Base-by-base conservation (phyloP, 2,329 filamentous ascomycete species). In the Paecilomyces niveus region DNA sequence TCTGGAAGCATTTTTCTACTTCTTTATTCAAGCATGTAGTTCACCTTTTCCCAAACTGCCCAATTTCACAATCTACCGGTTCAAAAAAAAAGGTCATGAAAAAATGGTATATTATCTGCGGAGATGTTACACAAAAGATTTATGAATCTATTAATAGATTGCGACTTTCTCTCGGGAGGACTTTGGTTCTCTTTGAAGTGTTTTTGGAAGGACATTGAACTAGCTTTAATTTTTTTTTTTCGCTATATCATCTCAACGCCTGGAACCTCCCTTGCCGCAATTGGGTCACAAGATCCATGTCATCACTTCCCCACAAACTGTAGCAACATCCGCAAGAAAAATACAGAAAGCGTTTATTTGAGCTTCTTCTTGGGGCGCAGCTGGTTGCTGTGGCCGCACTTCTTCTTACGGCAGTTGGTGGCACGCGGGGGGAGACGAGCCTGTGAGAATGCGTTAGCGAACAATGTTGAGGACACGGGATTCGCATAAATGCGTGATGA, bases 291-390 rank as follows among this genome's bases (percentile, higher is more conserved):
- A 65, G 65, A 67, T 52, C 65, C 67, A 63, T 61, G 59, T 39
- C 65, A 65, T 64, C 59, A 62, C 65, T 65, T 65, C 65, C 61
- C 64, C 67, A 69, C 70, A 70, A 65, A 69, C 70, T 66, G 69
- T 74, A 70, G 82, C 78, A 52, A 45, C 22, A 52, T 24, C 50
- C 50, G 50, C 50, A 52, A 71, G 68, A 66, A 67, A 67, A 60
- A 67, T 66, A 66, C 26, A 29, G 5, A 21, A 59, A 55, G 39
- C 69, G 70, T 69, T 62, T 89, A 93, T 84, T 97, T 96, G 79
- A 96, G 87, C 93, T 99, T 99, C 92, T 99, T 99, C 93, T 99
- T 99, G 81, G 94, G 94, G 83, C 94, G 91, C 79, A 99, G 90
- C 88, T 99, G 94, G 90, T 97, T 97, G 84, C 89, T 95, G 89